Percentiles rank a stretch among this genome's conserved stretches.
Evolutionary conservation across 257 asterid species (phyloP).

Genomic region (Osmanthus fragrans): DNA sequence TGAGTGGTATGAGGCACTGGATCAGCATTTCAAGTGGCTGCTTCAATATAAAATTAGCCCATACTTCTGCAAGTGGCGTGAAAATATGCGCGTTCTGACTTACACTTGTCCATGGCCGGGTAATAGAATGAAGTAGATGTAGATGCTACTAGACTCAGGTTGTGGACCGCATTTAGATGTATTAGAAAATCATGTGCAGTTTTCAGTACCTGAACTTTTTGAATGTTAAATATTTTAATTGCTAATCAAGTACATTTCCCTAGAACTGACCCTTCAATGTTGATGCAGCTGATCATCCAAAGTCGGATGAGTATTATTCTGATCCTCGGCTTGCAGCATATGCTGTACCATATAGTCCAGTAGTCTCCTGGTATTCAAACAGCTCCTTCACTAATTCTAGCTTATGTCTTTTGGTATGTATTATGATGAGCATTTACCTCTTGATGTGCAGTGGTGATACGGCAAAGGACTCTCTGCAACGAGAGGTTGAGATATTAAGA

Average conservation of each 20-base stretch:
- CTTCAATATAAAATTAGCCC: slow-evolving; percentile 95
- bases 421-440: slow-evolving; percentile 40
- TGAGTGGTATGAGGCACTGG: slow-evolving; percentile 87
- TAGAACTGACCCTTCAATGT: slow-evolving; percentile 8
- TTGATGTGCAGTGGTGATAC: slow-evolving; percentile 67
- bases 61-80: slow-evolving; percentile 98
- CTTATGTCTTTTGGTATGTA: slow-evolving; percentile 26
- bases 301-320: slow-evolving; percentile 89
- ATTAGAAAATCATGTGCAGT: not conserved
- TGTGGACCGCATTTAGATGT: not conserved
- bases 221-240: slow-evolving; percentile 10
- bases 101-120: slow-evolving; percentile 99
- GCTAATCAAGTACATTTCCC: slow-evolving; percentile 10
- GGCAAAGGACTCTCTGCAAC: slow-evolving; percentile 70
- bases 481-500: slow-evolving; percentile 83
- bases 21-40: slow-evolving; percentile 92
- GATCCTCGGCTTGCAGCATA: slow-evolving; percentile 98
- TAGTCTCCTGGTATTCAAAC: slow-evolving; percentile 61
- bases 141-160: not conserved
- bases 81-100: slow-evolving; percentile 90
- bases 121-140: slow-evolving; percentile 29
- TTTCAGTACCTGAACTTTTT: not conserved
- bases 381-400: slow-evolving; percentile 17
- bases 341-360: slow-evolving; percentile 89
- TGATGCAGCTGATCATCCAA: slow-evolving; percentile 92